phyloP scores from a whole-genome alignment of 176 grass and related monocot species.

The Olyra latifolia region DNA sequence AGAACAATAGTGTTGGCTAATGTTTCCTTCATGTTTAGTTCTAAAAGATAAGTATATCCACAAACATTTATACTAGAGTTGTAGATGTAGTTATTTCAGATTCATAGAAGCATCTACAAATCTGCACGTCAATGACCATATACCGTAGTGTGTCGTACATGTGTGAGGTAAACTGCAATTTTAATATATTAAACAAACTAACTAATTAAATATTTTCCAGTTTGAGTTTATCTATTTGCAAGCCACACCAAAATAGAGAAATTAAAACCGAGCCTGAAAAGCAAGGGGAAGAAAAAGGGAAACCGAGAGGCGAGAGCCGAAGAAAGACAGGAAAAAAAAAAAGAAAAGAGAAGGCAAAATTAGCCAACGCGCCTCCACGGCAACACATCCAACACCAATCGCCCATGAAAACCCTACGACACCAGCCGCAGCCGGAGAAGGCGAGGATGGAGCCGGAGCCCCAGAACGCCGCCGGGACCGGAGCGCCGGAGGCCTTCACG shows the following conservation, averaged over 20 bases:
- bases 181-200: too few species aligned
- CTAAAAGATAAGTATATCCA: too few species aligned
- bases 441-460: not conserved
- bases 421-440: not conserved
- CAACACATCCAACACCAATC: conserved; percentile 24
- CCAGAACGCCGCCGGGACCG: not conserved
- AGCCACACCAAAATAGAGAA: not conserved
- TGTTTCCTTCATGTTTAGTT: too few species aligned
- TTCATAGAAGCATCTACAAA: too few species aligned
- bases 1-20: too few species aligned
- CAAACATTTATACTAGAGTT: too few species aligned
- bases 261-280: not conserved
- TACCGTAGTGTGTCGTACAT: too few species aligned
- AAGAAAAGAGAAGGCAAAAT: not conserved
- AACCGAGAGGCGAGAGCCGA: not conserved
- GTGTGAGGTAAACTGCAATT: too few species aligned
- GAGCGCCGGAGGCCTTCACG: conserved; percentile 26
- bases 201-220: not conserved
- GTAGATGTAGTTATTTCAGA: too few species aligned
- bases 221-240: not conserved
- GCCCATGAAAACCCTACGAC: conserved; percentile 17
- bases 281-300: not conserved
- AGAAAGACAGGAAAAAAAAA: not conserved
- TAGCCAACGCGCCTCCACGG: conserved; percentile 20
- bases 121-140: too few species aligned